phyloP scores from a whole-genome alignment of 2,329 filamentous ascomycete genomes.

The Rhexocercosporidium sp. region DNA sequence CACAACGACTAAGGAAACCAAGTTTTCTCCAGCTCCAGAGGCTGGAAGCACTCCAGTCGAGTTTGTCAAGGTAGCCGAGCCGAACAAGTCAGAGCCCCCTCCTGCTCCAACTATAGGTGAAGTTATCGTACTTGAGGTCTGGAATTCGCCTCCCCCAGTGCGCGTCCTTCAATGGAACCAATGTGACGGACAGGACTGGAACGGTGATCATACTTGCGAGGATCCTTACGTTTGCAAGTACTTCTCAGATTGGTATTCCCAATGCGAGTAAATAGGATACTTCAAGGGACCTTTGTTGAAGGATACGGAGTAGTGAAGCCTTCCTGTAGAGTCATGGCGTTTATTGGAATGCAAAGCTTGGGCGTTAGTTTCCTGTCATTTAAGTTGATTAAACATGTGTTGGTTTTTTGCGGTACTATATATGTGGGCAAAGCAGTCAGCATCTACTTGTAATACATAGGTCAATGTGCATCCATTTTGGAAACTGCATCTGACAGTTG shows the following conservation, averaged over 20 bases:
- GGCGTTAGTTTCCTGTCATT: too few relatives aligned
- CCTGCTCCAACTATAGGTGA: not conserved
- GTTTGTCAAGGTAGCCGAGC: slow-evolving; percentile 17
- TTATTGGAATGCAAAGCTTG: not conserved
- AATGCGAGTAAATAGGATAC: slow-evolving; percentile 27
- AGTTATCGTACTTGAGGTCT: not conserved
- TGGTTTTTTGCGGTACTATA: too few relatives aligned
- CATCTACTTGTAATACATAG: too few relatives aligned
- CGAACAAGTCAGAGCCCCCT: not conserved
- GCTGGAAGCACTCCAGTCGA: not conserved
- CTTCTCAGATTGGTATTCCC: slow-evolving; percentile 29
- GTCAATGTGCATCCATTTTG: too few relatives aligned
- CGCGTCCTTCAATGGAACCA: slow-evolving; percentile 24
- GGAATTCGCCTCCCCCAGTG: not conserved
- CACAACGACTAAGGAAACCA: not conserved
- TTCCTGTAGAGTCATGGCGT: not conserved
- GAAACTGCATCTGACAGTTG: too few relatives aligned
- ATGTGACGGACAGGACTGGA: slow-evolving; percentile 34
- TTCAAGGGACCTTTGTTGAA: not conserved
- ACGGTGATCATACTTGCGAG: slow-evolving; percentile 27
- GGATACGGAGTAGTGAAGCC: not conserved
- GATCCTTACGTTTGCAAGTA: slow-evolving; percentile 27
- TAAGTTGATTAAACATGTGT: too few relatives aligned
- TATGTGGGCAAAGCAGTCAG: too few relatives aligned
- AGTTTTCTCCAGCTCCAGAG: not conserved